These are phyloP conservation scores for Fusarium luffae DNA, from an alignment of 2,329 filamentous ascomycete species.

Conservation along the genomic window DNA sequence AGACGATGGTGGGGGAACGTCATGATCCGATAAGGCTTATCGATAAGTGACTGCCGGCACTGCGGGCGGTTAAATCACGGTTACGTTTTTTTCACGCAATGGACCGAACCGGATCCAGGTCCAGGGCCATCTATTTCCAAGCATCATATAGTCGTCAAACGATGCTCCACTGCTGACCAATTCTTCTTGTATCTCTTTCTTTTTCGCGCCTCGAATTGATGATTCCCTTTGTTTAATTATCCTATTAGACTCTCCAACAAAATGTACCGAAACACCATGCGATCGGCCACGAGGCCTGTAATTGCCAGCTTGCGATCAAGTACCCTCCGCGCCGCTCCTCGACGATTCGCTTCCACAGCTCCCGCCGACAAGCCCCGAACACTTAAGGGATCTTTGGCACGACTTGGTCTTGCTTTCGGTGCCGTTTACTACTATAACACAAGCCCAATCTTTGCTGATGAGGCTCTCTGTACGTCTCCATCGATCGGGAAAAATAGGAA, in stretches of 20 bases:
- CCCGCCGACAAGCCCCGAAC: slow-evolving; percentile 75
- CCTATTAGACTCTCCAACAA: slow-evolving; percentile 7
- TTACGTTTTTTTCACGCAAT: slow-evolving; percentile 32
- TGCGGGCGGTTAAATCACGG: slow-evolving; percentile 38
- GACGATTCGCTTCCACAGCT: slow-evolving; percentile 65
- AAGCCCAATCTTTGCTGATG: slow-evolving; percentile 85
- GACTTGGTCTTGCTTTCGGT: slow-evolving; percentile 80
- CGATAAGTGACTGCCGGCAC: background rate
- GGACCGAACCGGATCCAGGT: slow-evolving; percentile 6
- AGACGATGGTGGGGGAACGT: slow-evolving; percentile 28
- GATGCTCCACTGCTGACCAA: slow-evolving; percentile 43
- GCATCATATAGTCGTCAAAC: slow-evolving; percentile 25
- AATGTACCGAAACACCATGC: slow-evolving; percentile 66
- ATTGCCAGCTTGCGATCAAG: slow-evolving; percentile 56
- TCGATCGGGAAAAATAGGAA: background rate
- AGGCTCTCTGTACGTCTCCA: slow-evolving; percentile 73
- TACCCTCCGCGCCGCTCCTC: slow-evolving; percentile 53
- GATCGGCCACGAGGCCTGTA: slow-evolving; percentile 59
- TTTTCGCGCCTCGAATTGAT: slow-evolving; percentile 7
- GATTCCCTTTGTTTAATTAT: slow-evolving; percentile 9
- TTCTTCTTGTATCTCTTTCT: slow-evolving; percentile 26
- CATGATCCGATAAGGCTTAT: slow-evolving; percentile 39
- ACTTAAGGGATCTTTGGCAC: slow-evolving; percentile 80
- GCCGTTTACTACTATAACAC: slow-evolving; percentile 96
- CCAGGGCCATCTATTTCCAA: slow-evolving; percentile 20